phyloP scores from a whole-genome alignment of 306 rosid genomes.

The Citrullus mucosospermus region DNA sequence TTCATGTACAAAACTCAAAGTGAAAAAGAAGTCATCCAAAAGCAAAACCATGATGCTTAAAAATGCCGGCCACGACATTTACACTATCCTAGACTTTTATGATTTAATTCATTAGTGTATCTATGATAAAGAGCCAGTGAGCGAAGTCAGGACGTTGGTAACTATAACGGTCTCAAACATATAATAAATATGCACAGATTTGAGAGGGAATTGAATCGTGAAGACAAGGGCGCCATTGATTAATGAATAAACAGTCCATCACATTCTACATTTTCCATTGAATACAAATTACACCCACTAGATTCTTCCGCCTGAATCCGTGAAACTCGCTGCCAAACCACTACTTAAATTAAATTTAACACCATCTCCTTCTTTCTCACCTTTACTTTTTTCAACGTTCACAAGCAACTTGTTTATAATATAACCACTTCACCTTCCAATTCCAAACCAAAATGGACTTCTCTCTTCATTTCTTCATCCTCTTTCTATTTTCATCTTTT shows the following conservation, averaged over 20 bases:
- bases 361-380: background rate
- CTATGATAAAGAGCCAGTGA: too few relatives aligned
- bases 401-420: background rate
- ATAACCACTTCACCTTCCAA: too few relatives aligned
- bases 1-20: too few relatives aligned
- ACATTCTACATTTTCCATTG: background rate
- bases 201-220: too few relatives aligned
- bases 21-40: too few relatives aligned
- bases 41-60: too few relatives aligned
- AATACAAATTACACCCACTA: background rate
- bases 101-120: too few relatives aligned
- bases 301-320: background rate
- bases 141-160: too few relatives aligned
- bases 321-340: background rate
- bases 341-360: background rate
- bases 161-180: too few relatives aligned
- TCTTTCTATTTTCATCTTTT: slow-evolving; percentile 7
- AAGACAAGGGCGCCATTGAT: background rate
- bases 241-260: background rate
- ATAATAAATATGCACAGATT: too few relatives aligned
- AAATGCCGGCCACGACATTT: too few relatives aligned
- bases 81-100: too few relatives aligned
- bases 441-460: background rate
- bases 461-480: slow-evolving; percentile 8
- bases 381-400: background rate